These are phyloP conservation scores for Hymenoscyphus repandus DNA, from an alignment of 2,329 filamentous ascomycete genomes.

Conservation along the genomic window DNA sequence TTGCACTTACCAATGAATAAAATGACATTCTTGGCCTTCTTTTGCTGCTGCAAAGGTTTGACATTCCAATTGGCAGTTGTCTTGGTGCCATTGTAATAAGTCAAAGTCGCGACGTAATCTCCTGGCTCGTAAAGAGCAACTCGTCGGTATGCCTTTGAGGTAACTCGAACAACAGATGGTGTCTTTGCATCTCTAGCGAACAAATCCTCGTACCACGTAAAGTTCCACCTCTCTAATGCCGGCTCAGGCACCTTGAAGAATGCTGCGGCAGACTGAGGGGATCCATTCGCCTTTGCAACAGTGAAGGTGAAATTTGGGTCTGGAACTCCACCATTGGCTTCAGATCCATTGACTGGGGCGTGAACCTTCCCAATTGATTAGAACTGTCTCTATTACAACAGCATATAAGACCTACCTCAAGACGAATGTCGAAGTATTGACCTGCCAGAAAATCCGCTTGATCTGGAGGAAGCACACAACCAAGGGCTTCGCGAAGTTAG, in stretches of 20 bases:
- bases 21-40: slow-evolving; percentile 79
- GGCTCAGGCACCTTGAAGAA: slow-evolving; percentile 70
- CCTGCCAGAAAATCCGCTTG: slow-evolving; percentile 76
- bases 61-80: slow-evolving; percentile 76
- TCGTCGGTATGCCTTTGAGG: slow-evolving; percentile 71
- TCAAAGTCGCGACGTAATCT: slow-evolving; percentile 70
- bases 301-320: slow-evolving; percentile 73
- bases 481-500: slow-evolving; percentile 36
- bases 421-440: slow-evolving; percentile 77
- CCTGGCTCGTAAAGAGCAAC: slow-evolving; percentile 74
- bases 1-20: slow-evolving; percentile 64
- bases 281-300: slow-evolving; percentile 58
- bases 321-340: slow-evolving; percentile 62
- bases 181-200: slow-evolving; percentile 68
- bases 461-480: slow-evolving; percentile 56
- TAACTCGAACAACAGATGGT: slow-evolving; percentile 72
- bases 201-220: slow-evolving; percentile 79
- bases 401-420: slow-evolving; percentile 55
- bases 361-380: slow-evolving; percentile 46
- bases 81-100: slow-evolving; percentile 66
- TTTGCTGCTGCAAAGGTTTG: slow-evolving; percentile 60
- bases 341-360: slow-evolving; percentile 74
- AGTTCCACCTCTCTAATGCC: slow-evolving; percentile 73
- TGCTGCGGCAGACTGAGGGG: slow-evolving; percentile 49
- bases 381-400: slow-evolving; percentile 3